Evolutionary conservation across 208 protist genomes (phyloP).

Genomic region (Crithidia sp.): DNA sequence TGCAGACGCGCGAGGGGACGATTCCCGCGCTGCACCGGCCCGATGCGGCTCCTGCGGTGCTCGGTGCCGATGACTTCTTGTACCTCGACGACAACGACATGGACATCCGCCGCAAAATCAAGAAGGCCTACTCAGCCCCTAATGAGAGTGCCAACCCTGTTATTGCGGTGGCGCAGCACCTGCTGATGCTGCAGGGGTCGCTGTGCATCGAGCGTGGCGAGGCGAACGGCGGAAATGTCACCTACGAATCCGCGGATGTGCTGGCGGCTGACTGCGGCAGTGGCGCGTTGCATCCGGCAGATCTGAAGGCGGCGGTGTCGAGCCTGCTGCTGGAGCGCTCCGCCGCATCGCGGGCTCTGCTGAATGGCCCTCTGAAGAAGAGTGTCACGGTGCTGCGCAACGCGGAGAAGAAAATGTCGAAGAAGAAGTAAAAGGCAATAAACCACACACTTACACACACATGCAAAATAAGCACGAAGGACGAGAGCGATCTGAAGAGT

Average conservation of each 20-base stretch:
- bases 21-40: conserved; percentile 90
- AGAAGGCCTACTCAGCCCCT: conserved; percentile 94
- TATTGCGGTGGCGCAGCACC: conserved; percentile 81
- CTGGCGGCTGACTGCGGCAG: conserved; percentile 70
- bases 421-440: conserved; percentile 53
- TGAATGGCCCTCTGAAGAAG: conserved; percentile 75
- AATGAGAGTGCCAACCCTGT: conserved; percentile 91
- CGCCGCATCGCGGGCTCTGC: conserved; percentile 33
- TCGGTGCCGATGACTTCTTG: conserved; percentile 95
- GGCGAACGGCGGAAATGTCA: conserved; percentile 64
- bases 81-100: conserved; percentile 97
- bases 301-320: conserved; percentile 93
- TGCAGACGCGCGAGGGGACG: conserved; percentile 36
- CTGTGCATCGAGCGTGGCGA: conserved; percentile 64
- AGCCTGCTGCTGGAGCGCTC: conserved; percentile 55
- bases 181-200: conserved; percentile 40
- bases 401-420: conserved; percentile 81
- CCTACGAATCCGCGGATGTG: conserved; percentile 43
- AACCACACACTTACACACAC: background rate
- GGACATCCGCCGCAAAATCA: conserved; percentile 96
- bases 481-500: too few species aligned
- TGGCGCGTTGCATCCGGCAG: conserved; percentile 87
- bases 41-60: conserved; percentile 52
- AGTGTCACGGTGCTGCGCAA: conserved; percentile 58
- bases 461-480: background rate